Evolutionary conservation across 169 alveolate species (phyloP), one percentile per base, ranked within the genome.

Genomic region (Cryptosporidium muris): DNA sequence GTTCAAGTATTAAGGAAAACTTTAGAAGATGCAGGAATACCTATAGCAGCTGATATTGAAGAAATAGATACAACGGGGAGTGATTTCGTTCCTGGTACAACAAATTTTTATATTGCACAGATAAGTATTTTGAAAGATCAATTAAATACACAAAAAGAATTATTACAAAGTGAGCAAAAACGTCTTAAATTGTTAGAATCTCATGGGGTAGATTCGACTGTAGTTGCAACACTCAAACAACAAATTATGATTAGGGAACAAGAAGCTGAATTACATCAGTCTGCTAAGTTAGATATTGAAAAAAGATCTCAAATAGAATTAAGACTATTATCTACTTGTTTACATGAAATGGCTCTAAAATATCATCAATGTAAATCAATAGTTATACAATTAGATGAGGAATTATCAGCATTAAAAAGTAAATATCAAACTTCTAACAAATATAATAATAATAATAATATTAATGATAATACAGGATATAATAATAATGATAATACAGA

Each of bases 191-290:
- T 74, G 43, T 74, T 74, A 47, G 85, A 74, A 58, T 74, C 85
- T 34, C 85, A 74, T 9, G 64, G 81, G 14, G 68, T 45, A n/a
- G 85, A 74, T 43, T 6, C 25, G 40, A 40, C 58, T 11, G 60
- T 68, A 14, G 60, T 74, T 40, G 6, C 68, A 34, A 74, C 85
- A 9, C 25, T 74, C 25, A 74, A 74, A 34, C 85, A 74, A 37
- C 85, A 74, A 45, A 74, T 74, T 4, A 74, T 74, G 66, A 74
- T 74, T 49, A 74, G 85, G 43, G 85, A 74, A 58, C 85, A 74
- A 58, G 85, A 74, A 48, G 85, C 63, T 8, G 85, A 74, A 58
- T 51, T 74, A 3, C 68, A 74, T 42, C 62, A 58, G 0, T 74
- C 85, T 16, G 85, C 85, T 42, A 74, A 62, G 40, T 58, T 58